Conservation (phyloP, 768 basidiomycete genomes). For the Mycena vulgaris region DNA sequence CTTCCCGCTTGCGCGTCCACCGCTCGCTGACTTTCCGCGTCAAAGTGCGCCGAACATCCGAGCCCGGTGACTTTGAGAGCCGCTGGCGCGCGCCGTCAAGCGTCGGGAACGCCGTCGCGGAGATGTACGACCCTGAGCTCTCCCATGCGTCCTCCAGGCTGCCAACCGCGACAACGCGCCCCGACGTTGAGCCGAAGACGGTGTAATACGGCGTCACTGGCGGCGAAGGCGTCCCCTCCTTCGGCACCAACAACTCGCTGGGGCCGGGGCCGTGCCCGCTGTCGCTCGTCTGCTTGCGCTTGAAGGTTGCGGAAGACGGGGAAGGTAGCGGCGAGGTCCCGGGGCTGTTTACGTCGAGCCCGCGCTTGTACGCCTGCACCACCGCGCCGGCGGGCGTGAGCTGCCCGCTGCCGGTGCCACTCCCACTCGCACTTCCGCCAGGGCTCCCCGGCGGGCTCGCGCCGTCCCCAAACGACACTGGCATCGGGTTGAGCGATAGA, state of each 20-base stretch:
- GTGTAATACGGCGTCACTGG: slow-evolving; percentile 67
- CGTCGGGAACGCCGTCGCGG: slow-evolving; percentile 29
- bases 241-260: slow-evolving; percentile 14
- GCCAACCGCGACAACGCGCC: slow-evolving; percentile 60
- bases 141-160: slow-evolving; percentile 58
- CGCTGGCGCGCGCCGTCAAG: slow-evolving; percentile 38
- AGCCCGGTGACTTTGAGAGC: slow-evolving; percentile 28
- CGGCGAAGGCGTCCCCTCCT: slow-evolving; percentile 6
- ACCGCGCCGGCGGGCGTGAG: slow-evolving; percentile 41
- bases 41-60: slow-evolving; percentile 29
- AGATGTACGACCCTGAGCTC: slow-evolving; percentile 34
- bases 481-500: slow-evolving; percentile 34
- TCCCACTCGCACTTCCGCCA: slow-evolving; percentile 3
- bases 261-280: not conserved
- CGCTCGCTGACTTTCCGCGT: slow-evolving; percentile 38
- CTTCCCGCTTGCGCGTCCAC: slow-evolving; percentile 36
- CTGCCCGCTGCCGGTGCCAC: slow-evolving; percentile 31
- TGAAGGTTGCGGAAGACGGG: slow-evolving; percentile 20
- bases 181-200: slow-evolving; percentile 65
- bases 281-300: slow-evolving; percentile 13
- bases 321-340: slow-evolving; percentile 28
- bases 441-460: slow-evolving; percentile 12
- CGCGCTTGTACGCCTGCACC: slow-evolving; percentile 38
- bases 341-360: slow-evolving; percentile 21
- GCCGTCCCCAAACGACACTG: slow-evolving; percentile 4